Conservation (phyloP, 176 grass and related monocot species). For the Musa troglodytarum region DNA sequence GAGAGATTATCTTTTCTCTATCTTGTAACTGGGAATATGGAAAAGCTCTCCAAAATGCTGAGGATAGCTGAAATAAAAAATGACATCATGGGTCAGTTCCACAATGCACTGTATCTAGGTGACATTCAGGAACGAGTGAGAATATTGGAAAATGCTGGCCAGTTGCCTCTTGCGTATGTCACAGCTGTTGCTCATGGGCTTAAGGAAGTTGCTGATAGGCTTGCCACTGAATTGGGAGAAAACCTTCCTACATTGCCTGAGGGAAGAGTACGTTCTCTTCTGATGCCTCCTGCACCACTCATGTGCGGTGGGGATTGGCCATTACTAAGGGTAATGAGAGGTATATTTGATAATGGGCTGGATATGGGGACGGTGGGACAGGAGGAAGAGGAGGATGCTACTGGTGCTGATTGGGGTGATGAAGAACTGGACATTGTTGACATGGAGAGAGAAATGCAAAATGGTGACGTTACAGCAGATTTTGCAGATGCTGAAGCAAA, state of each 20-base stretch:
- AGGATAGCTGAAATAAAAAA: constrained; percentile 77
- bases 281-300: constrained; percentile 68
- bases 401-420: constrained; percentile 84
- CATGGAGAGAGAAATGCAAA: constrained; percentile 48
- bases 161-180: not conserved
- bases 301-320: constrained; percentile 74
- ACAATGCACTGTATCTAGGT: constrained; percentile 12
- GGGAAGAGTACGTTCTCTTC: constrained; percentile 51
- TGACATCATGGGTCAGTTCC: constrained; percentile 83
- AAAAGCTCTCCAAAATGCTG: constrained; percentile 71
- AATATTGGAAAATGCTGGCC: too few relatives aligned
- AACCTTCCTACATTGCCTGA: constrained; percentile 71
- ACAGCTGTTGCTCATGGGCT: constrained; percentile 83
- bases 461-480: constrained; percentile 52
- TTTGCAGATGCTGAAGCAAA: constrained; percentile 49
- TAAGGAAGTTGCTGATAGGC: constrained; percentile 58
- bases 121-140: too few relatives aligned
- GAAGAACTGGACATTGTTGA: constrained; percentile 81
- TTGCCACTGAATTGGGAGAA: constrained; percentile 78
- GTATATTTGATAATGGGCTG: constrained; percentile 60
- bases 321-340: constrained; percentile 79
- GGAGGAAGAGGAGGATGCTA: constrained; percentile 74
- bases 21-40: constrained; percentile 64
- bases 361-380: constrained; percentile 48
- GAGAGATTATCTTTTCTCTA: constrained; percentile 89